Base-by-base conservation (phyloP, 768 basidiomycete genomes). In the Pulveroboletus sp. region DNA sequence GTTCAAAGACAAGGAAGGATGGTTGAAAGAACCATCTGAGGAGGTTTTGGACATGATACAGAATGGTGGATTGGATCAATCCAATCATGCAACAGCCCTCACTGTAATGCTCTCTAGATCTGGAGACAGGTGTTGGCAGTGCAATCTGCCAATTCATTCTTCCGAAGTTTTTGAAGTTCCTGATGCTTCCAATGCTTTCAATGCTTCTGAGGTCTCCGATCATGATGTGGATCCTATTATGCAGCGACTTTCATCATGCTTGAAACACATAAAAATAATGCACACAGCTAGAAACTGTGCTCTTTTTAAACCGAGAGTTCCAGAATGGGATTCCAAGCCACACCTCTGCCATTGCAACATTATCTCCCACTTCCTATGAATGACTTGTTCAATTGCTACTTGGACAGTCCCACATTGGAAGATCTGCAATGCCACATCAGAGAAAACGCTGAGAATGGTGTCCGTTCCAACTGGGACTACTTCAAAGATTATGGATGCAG, bases 401-500 rank as follows among this genome's bases (percentile, higher is more conserved):
- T 36, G 1, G 6, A 30, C 4, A 45, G 39, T 14, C 50, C 50
- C 4, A 51, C 45, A 5, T n/a, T 51, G 30, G 50, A 51, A 13
- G 39, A 51, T 17, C 13, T 51, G 22, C 16, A 46, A n/a, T n/a
- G n/a, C n/a, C n/a, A n/a, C n/a, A n/a, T n/a, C n/a, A n/a, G n/a
- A n/a, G n/a, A n/a, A n/a, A 45, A 51, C 32, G 10, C 0, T 7
- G 9, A 36, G 11, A 23, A 6, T 6, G 1, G 1, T 3, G 5
- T 10, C 1, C 30, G 46, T 10, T 48, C 42, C 0, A 52, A 34
- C 16, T 53, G 51, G 51, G 37, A 48, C 12, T 49, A 27, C 7
- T 53, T 49, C 47, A 49, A 6, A n/a, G 51, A 53, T 35, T 49
- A 53, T 40, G 47, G 51, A 0, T 53, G 40, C 9, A 6, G 47